Base-by-base conservation (phyloP, 2,329 filamentous ascomycete species). In the Aspergillaceae sp. region DNA sequence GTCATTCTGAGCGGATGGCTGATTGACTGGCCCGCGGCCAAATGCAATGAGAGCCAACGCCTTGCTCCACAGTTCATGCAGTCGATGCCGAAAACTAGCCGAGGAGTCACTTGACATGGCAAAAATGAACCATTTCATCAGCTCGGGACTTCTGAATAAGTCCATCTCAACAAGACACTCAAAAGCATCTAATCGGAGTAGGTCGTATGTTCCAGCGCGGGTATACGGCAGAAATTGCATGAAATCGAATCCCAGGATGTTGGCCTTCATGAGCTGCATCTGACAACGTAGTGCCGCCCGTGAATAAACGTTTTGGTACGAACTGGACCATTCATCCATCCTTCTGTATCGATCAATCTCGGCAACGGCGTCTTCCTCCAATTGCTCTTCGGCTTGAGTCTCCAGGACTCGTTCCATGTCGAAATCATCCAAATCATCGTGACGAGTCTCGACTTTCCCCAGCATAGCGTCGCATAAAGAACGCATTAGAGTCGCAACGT, bases 401-500 rank as follows among this genome's bases (percentile, higher is more conserved):
- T 75, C 71, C 29, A 72, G 57, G 29, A 77, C 70, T 40, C 69
- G 66, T 43, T 72, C 66, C 55, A 74, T 65, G 46, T 73, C 60
- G 54, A 71, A 65, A 48, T 73, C 61, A 47, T 69, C 63, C 46
- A 74, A 57, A 41, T 74, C 66, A 29, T 69, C 63, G 4, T 64
- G 58, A 46, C 58, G 63, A 49, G 50, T 56, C 57, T 70, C 63
- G n/a, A 56, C 55, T 49, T 61, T 62, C 2, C 69, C 69, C 1
- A 76, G 68, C 45, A 83, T 65, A 7, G 77, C 74, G 50, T 79
- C 71, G 4, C 78, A 74, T 4, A 85, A 64, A 35, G 78, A 79
- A 34, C 66, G 71, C 72, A 98, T 85, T 27, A 98, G 74, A 26
- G 78, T 85, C 5, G 88, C 82, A 45, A 98, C 80, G 61, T 96